Conservation (phyloP, 768 basidiomycete species). For the Hygrocybe coccinea region DNA sequence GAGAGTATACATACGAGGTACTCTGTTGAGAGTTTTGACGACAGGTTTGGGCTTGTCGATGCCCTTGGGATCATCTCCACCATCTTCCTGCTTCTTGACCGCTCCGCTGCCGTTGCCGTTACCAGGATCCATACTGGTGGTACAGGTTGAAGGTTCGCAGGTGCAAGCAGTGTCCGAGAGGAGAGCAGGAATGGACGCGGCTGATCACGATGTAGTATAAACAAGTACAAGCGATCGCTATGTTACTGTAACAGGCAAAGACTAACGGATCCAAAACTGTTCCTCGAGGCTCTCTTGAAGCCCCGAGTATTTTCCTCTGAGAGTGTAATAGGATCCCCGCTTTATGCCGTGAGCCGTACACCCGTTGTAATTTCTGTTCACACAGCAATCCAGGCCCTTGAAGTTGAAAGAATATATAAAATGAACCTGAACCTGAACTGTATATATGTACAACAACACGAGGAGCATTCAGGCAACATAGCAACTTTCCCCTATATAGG, state of each 20-base stretch:
- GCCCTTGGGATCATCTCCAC: slow-evolving; percentile 47
- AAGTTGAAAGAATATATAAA: no score
- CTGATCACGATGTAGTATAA: slow-evolving; percentile 18
- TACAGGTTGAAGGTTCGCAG: slow-evolving; percentile 1
- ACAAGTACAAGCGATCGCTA: slow-evolving; percentile 14
- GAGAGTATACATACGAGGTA: slow-evolving; percentile 62
- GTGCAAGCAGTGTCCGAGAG: slow-evolving; percentile 9
- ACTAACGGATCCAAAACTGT: neutral
- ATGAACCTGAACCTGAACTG: no score
- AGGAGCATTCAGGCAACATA: no score
- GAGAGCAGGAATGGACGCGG: slow-evolving; percentile 10
- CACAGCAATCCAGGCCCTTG: no score
- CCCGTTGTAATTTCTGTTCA: no score
- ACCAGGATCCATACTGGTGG: slow-evolving; percentile 33
- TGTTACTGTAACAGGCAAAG: neutral
- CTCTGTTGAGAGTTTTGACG: slow-evolving; percentile 76
- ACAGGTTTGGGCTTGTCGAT: slow-evolving; percentile 66
- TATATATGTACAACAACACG: no score
- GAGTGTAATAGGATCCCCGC: no score
- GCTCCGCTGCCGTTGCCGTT: slow-evolving; percentile 22
- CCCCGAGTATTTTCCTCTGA: no score
- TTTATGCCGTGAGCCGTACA: no score
- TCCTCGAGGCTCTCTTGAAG: no score
- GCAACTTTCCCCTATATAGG: no score
- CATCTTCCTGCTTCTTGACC: slow-evolving; percentile 63